These are phyloP conservation scores for Mycogone perniciosa DNA, from an alignment of 2,329 filamentous ascomycete genomes.

Conservation along the genomic window DNA sequence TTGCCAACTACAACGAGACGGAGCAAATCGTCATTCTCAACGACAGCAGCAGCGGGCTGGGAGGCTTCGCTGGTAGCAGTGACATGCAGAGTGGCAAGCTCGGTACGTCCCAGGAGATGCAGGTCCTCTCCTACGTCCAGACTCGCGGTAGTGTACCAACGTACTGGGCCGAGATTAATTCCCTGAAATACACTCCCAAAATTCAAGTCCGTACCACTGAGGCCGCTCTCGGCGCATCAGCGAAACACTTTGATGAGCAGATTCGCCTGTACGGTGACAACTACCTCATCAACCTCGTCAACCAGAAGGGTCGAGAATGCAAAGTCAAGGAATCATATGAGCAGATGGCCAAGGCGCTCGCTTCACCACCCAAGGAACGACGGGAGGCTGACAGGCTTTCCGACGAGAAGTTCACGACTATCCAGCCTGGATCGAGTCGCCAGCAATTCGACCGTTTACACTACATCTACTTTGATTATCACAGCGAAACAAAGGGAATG, in stretches of 20 bases:
- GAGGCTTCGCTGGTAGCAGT: constrained; percentile 72
- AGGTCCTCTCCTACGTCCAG: constrained; percentile 91
- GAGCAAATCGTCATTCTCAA: constrained; percentile 90
- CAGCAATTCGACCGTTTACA: constrained; percentile 76
- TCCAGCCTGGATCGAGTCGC: constrained; percentile 56
- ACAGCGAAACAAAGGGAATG: constrained; percentile 93
- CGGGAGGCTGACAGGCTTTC: constrained; percentile 59
- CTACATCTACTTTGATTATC: constrained; percentile 98
- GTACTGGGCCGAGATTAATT: constrained; percentile 95
- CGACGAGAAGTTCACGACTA: constrained; percentile 72
- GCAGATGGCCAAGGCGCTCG: constrained; percentile 71
- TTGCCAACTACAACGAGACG: constrained; percentile 99
- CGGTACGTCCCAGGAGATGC: constrained; percentile 62
- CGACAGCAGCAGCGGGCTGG: constrained; percentile 65
- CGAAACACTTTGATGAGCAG: constrained; percentile 88
- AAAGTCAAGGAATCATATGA: constrained; percentile 91
- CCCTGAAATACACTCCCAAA: constrained; percentile 82
- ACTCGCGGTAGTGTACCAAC: constrained; percentile 93
- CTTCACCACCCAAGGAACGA: constrained; percentile 61
- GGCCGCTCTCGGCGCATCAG: constrained; percentile 68
- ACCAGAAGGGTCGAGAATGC: constrained; percentile 87
- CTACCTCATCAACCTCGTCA: constrained; percentile 94
- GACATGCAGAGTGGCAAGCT: constrained; percentile 70
- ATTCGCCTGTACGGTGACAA: constrained; percentile 92
- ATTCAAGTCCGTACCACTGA: constrained; percentile 83